Percentiles rank a stretch among this genome's conserved stretches.
Evolutionary conservation across 2,329 filamentous ascomycete species (phyloP).

Genomic region (Penicillium sp.): DNA sequence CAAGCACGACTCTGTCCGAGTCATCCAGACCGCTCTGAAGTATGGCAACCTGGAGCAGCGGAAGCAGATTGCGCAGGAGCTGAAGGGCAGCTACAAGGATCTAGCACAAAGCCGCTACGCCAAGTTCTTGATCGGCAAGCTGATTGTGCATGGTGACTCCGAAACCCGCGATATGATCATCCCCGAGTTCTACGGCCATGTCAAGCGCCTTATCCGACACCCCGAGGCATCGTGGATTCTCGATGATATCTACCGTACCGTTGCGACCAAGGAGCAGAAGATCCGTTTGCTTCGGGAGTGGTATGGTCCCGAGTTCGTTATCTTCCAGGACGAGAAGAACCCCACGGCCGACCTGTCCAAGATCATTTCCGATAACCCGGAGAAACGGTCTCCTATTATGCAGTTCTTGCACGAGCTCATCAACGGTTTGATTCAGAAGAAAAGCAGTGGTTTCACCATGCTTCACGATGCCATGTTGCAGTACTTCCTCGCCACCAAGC

Average conservation of each 20-base stretch:
- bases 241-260: constrained; percentile 89
- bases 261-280: constrained; percentile 82
- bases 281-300: constrained; percentile 82
- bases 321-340: constrained; percentile 61
- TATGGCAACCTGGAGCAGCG: constrained; percentile 83
- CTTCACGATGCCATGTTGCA: constrained; percentile 97
- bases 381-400: constrained; percentile 84
- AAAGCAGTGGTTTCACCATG: constrained; percentile 94
- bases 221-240: constrained; percentile 96
- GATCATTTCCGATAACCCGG: constrained; percentile 72
- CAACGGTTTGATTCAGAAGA: constrained; percentile 92
- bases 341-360: constrained; percentile 60
- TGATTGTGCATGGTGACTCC: constrained; percentile 84
- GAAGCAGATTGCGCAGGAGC: constrained; percentile 78
- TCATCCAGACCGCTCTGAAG: constrained; percentile 94
- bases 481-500: constrained; percentile 77
- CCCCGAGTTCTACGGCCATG: constrained; percentile 89
- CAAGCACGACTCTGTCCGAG: constrained; percentile 96
- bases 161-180: constrained; percentile 86
- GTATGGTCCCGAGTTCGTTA: constrained; percentile 89
- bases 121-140: constrained; percentile 94
- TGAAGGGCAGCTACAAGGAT: constrained; percentile 76
- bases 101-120: constrained; percentile 94
- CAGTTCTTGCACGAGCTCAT: constrained; percentile 79
- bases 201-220: constrained; percentile 91